Percentiles rank a stretch among this genome's conserved stretches.
These are phyloP conservation scores for Microsporum canis DNA, from an alignment of 2,329 filamentous ascomycete genomes.

Conservation along the genomic window DNA sequence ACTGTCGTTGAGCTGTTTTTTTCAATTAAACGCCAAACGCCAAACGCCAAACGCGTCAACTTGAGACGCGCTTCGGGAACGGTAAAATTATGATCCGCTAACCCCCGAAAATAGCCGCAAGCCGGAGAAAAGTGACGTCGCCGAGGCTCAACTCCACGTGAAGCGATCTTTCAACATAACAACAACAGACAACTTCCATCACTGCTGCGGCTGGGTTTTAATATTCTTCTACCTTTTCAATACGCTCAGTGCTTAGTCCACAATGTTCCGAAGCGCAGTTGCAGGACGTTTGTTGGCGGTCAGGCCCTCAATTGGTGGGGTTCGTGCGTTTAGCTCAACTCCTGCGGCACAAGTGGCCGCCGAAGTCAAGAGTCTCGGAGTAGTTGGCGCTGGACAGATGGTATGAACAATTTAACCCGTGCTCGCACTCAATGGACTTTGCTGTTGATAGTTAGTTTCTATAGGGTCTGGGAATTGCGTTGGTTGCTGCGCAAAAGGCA, in stretches of 20 bases:
- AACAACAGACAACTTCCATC: background rate
- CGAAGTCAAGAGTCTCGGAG: slow-evolving; percentile 76
- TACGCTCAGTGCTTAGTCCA: background rate
- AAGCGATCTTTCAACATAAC: background rate
- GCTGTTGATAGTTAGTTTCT: slow-evolving; percentile 4
- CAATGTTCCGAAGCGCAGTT: slow-evolving; percentile 29
- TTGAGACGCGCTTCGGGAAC: background rate
- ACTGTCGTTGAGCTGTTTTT: background rate
- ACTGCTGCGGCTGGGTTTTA: background rate
- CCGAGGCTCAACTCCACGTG: slow-evolving; percentile 4
- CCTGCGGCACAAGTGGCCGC: slow-evolving; percentile 48
- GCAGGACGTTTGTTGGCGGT: slow-evolving; percentile 22
- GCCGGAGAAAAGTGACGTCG: background rate
- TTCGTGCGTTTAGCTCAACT: slow-evolving; percentile 58
- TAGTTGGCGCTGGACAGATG: slow-evolving; percentile 94
- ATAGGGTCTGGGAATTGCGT: slow-evolving; percentile 86
- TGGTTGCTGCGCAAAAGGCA: slow-evolving; percentile 80
- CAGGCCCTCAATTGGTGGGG: slow-evolving; percentile 26
- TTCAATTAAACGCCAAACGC: slow-evolving; percentile 2
- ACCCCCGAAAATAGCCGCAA: background rate
- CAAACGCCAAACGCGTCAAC: background rate
- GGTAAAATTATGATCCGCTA: background rate
- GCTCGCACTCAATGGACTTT: too few species aligned
- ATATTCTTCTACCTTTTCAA: background rate
- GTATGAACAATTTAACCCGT: slow-evolving; percentile 34